Conservation (phyloP, 2,329 filamentous ascomycete species). For the Cladosporium sphaerospermum region DNA sequence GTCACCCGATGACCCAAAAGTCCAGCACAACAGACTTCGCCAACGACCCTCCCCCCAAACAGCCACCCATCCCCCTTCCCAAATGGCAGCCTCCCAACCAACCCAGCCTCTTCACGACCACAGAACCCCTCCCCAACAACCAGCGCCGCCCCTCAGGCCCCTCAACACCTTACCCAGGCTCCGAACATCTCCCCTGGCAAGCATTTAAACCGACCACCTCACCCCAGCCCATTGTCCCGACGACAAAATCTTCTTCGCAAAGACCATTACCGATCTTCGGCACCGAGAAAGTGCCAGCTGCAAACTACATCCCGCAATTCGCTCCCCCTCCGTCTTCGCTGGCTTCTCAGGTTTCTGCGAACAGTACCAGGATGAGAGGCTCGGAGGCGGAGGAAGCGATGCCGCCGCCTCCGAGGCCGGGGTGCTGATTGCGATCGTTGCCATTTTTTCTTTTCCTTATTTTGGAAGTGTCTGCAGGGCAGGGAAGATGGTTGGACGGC, state of each 20-base stretch:
- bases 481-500: too few species aligned
- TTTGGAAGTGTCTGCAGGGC: too few species aligned
- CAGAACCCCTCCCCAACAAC: conserved; percentile 1
- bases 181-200: not conserved
- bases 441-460: too few species aligned
- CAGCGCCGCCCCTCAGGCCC: conserved; percentile 6
- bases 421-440: not conserved
- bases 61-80: not conserved
- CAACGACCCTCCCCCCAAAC: not conserved
- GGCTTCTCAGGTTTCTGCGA: not conserved
- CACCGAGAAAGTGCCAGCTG: not conserved
- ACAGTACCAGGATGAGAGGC: too few species aligned
- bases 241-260: not conserved
- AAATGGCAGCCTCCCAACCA: conserved; percentile 7
- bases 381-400: not conserved
- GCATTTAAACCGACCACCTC: not conserved
- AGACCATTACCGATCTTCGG: not conserved
- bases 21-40: not conserved
- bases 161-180: conserved; percentile 7
- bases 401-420: conserved; percentile 9
- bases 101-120: not conserved
- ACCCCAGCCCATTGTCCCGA: not conserved
- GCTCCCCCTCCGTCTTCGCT: not conserved
- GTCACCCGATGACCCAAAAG: not conserved
- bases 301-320: not conserved